phyloP scores from a whole-genome alignment of 495 filamentous ascomycete species.

The Penicillium mononematosum region DNA sequence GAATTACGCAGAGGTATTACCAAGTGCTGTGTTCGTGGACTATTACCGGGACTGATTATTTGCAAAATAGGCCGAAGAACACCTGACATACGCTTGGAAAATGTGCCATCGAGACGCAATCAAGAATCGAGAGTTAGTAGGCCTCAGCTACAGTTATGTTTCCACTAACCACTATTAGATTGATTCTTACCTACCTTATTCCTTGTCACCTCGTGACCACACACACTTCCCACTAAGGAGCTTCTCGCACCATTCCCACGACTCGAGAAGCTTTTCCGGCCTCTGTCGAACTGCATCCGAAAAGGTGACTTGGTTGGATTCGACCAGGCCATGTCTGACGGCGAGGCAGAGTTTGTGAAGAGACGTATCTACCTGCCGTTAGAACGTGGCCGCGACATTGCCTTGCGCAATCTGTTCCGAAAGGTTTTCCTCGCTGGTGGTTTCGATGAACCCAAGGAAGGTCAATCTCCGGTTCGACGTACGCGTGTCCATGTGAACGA shows the following conservation, averaged over 20 bases:
- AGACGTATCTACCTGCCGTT: slow-evolving; percentile 94
- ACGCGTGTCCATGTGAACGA: slow-evolving; percentile 79
- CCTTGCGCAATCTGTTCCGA: slow-evolving; percentile 81
- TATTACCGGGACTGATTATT: slow-evolving; percentile 12
- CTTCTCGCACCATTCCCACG: slow-evolving; percentile 74
- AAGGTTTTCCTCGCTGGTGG: slow-evolving; percentile 84
- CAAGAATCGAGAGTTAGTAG: slow-evolving; percentile 74
- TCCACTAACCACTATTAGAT: slow-evolving; percentile 48
- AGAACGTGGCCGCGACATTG: slow-evolving; percentile 87
- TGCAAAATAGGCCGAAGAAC: slow-evolving; percentile 65
- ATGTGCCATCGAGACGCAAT: slow-evolving; percentile 68
- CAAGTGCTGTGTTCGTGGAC: slow-evolving; percentile 1
- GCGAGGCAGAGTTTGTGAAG: slow-evolving; percentile 86
- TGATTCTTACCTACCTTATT: slow-evolving; percentile 94
- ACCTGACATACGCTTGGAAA: slow-evolving; percentile 73
- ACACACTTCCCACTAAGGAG: slow-evolving; percentile 64
- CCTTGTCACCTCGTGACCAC: slow-evolving; percentile 86
- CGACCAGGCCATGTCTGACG: slow-evolving; percentile 73
- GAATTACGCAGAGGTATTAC: slow-evolving; percentile 69
- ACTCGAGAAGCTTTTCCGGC: slow-evolving; percentile 74
- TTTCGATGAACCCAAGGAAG: slow-evolving; percentile 70
- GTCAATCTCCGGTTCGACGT: slow-evolving; percentile 58
- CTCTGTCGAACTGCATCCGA: slow-evolving; percentile 74
- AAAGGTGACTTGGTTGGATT: slow-evolving; percentile 79
- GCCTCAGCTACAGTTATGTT: slow-evolving; percentile 43